Base-by-base conservation (phyloP, 495 filamentous ascomycete species). In the Cladorrhinum samala region DNA sequence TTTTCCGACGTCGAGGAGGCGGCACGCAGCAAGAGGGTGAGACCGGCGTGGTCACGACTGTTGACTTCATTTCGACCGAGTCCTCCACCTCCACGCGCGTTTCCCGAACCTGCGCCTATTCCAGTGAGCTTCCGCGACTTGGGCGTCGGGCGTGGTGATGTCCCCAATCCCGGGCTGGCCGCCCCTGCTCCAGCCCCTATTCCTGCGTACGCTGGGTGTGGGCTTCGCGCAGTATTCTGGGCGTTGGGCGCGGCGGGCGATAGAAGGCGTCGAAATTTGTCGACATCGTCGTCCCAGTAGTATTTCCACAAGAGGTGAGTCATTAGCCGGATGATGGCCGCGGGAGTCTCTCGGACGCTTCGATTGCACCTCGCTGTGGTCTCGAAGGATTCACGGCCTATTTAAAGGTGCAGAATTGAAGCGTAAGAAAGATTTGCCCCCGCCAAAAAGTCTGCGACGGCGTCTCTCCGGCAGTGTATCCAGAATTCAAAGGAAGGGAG, bases 211-310 rank as follows among this genome's bases (percentile, higher is more conserved):
- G 54, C 62, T 58, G 63, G 13, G 45, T 46, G 57, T 13, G 66
- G 65, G 67, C 68, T 65, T 68, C 72, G 74, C 59, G 67, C 66
- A 65, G 68, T 50, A 59, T 68, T 63, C 66, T 76, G 71, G 58
- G 75, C 72, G 70, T 58, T 65, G 62, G 79, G 72, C 67, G 73
- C 72, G 67, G 82, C 79, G 61, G 79, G 81, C 60, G 83, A 82
- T 74, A 97, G 79, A 60, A 91, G 78, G 69, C 84, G 84, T 74
- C 84, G 83, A 76, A 98, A 97, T 64, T 72, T 83, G 62, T 92
- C 89, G 77, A 92, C 86, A 77, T 98, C 89, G 83, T 96, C 87
- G 79, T 95, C 86, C 72, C 92, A 85, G 68, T 90, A 98, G 70
- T 79, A 89, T 75, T 89, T 88, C 92, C 93, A 96, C 67, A 98